phyloP scores from a whole-genome alignment of 345 rosid species.

The Eucalyptus dawsonii region DNA sequence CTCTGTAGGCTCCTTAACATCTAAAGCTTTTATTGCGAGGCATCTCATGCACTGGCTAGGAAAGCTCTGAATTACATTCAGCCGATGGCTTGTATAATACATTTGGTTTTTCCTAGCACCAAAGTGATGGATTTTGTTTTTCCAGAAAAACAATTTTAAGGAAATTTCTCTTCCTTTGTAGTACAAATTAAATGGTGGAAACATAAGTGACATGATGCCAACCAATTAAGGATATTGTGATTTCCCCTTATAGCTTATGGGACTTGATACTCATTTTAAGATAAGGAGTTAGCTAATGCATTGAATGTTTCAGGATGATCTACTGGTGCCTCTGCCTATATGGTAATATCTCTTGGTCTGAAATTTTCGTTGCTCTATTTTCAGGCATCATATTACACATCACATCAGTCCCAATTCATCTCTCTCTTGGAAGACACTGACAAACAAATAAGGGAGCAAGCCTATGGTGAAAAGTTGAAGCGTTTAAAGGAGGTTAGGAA shows the following conservation, averaged over 20 bases:
- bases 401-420: constrained; percentile 83
- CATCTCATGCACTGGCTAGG: not conserved
- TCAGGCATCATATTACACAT: constrained; percentile 82
- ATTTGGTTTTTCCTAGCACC: not conserved
- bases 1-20: not conserved
- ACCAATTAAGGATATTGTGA: not conserved
- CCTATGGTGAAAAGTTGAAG: constrained; percentile 56
- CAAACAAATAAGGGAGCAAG: constrained; percentile 74
- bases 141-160: not conserved
- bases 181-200: not conserved
- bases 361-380: not conserved
- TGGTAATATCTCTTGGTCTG: not conserved
- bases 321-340: not conserved
- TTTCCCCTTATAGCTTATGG: not conserved
- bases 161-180: not conserved
- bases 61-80: not conserved
- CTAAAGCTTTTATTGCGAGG: not conserved
- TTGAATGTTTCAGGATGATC: not conserved
- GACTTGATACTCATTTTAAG: not conserved
- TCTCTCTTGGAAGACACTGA: constrained; percentile 87
- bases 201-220: not conserved
- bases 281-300: not conserved
- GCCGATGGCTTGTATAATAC: not conserved
- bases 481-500: constrained; percentile 89
- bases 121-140: not conserved